phyloP scores from a whole-genome alignment of 208 protist species.

The Acanthamoeba triangularis region DNA sequence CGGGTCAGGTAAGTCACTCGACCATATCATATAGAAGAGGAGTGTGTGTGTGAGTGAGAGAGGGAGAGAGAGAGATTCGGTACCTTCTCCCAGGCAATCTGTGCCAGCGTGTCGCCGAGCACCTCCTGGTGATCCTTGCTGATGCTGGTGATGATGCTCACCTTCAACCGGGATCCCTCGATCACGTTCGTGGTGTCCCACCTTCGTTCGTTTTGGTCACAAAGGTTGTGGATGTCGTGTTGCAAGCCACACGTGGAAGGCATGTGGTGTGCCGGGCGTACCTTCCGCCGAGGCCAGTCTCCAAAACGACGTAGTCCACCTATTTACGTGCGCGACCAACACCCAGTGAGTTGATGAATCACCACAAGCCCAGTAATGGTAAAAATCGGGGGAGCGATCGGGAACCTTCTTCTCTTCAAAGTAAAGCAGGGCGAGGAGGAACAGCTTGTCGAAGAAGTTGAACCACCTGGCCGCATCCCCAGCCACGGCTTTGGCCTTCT shows the following conservation, averaged over 20 bases:
- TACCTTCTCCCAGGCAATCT: slow-evolving; percentile 48
- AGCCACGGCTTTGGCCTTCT: slow-evolving; percentile 16
- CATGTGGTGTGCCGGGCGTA: background rate
- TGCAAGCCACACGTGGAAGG: background rate
- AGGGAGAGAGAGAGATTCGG: background rate
- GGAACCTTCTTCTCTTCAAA: slow-evolving; percentile 45
- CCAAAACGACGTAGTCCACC: slow-evolving; percentile 16
- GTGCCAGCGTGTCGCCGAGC: background rate
- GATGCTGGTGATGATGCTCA: slow-evolving; percentile 62
- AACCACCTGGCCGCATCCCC: background rate
- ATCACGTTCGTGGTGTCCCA: slow-evolving; percentile 51
- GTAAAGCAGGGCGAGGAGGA: slow-evolving; percentile 29
- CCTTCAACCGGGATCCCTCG: background rate
- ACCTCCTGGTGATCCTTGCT: slow-evolving; percentile 54
- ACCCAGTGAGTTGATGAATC: background rate
- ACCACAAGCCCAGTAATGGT: background rate
- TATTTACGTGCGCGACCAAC: background rate
- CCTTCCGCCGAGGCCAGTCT: background rate
- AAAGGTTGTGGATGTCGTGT: background rate
- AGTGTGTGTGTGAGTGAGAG: too few species aligned
- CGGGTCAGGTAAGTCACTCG: too few species aligned
- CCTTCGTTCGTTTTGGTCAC: background rate
- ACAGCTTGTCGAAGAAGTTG: slow-evolving; percentile 60
- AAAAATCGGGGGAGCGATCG: background rate
- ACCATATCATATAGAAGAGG: background rate